These are phyloP conservation scores for Quercus engelmannii DNA, from an alignment of 306 rosid species.

Conservation along the genomic window DNA sequence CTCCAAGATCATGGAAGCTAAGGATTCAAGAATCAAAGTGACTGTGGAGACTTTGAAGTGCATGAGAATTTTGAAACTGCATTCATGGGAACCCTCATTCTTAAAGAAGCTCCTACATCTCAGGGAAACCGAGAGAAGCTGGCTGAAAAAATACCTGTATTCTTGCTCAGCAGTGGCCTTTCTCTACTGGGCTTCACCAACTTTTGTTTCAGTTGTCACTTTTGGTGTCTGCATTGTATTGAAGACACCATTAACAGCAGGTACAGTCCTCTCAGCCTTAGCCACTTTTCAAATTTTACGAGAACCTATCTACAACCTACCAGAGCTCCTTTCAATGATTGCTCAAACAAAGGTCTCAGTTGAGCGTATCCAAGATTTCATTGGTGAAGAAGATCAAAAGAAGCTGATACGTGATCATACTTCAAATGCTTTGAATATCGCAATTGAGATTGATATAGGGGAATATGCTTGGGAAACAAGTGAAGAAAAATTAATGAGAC, in stretches of 20 bases:
- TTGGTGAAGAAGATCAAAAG: slow-evolving; percentile 60
- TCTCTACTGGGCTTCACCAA: slow-evolving; percentile 92
- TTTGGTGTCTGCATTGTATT: slow-evolving; percentile 66
- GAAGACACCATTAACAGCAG: slow-evolving; percentile 65
- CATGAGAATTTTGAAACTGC: slow-evolving; percentile 75
- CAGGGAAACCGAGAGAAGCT: slow-evolving; percentile 62
- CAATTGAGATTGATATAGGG: slow-evolving; percentile 55
- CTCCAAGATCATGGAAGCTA: slow-evolving; percentile 87
- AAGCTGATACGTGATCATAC: slow-evolving; percentile 27
- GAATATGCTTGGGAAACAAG: slow-evolving; percentile 73
- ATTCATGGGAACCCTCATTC: slow-evolving; percentile 85
- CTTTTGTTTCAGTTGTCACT: slow-evolving; percentile 78
- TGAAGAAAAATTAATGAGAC: slow-evolving; percentile 42
- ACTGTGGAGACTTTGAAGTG: slow-evolving; percentile 79
- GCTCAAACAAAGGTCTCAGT: slow-evolving; percentile 86
- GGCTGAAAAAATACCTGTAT: slow-evolving; percentile 78
- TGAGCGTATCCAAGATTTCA: slow-evolving; percentile 60
- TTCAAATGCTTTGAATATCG: slow-evolving; percentile 31
- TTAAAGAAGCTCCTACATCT: slow-evolving; percentile 58
- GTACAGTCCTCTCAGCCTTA: slow-evolving; percentile 74
- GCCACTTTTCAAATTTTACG: slow-evolving; percentile 85
- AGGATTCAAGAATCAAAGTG: slow-evolving; percentile 73
- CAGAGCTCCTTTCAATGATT: slow-evolving; percentile 91
- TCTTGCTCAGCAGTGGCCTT: slow-evolving; percentile 72
- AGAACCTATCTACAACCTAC: slow-evolving; percentile 89